Evolutionary conservation across 1,284 basidiomycete genomes (phyloP).

Genomic region (Trametes polyzona): DNA sequence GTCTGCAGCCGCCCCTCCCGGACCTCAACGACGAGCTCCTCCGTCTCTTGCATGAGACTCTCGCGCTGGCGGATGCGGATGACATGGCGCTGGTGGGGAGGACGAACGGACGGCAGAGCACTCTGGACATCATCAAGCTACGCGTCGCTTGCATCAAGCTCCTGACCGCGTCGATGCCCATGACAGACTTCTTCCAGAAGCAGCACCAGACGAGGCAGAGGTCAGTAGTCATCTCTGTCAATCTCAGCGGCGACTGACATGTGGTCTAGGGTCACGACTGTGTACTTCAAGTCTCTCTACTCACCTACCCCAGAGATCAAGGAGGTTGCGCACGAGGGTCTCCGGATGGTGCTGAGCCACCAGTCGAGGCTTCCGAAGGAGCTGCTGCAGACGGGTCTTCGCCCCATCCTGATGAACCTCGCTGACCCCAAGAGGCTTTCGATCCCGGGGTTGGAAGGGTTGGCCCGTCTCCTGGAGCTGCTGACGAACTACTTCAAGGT

Average conservation of each 20-base stretch:
- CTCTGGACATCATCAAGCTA: conserved; percentile 86
- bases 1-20: conserved; percentile 82
- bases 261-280: conserved; percentile 77
- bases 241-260: neutral
- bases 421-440: conserved; percentile 96
- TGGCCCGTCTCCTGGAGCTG: conserved; percentile 94
- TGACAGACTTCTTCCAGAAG: conserved; percentile 89
- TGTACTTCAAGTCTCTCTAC: conserved; percentile 99
- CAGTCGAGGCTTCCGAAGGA: conserved; percentile 96
- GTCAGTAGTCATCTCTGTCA: conserved; percentile 44
- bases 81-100: conserved; percentile 84
- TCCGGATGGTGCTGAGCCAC: conserved; percentile 87
- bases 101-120: conserved; percentile 77
- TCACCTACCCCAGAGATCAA: conserved; percentile 94
- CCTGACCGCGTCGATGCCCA: conserved; percentile 92
- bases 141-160: conserved; percentile 96
- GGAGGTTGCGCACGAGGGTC: conserved; percentile 93
- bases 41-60: conserved; percentile 90
- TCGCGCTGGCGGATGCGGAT: conserved; percentile 96
- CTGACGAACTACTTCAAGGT: conserved; percentile 99
- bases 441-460: conserved; percentile 92
- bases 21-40: conserved; percentile 93
- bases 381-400: conserved; percentile 91
- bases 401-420: conserved; percentile 97
- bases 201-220: conserved; percentile 85